phyloP scores from a whole-genome alignment of 2,329 filamentous ascomycete genomes.

The Tricladium varicosporioides region DNA sequence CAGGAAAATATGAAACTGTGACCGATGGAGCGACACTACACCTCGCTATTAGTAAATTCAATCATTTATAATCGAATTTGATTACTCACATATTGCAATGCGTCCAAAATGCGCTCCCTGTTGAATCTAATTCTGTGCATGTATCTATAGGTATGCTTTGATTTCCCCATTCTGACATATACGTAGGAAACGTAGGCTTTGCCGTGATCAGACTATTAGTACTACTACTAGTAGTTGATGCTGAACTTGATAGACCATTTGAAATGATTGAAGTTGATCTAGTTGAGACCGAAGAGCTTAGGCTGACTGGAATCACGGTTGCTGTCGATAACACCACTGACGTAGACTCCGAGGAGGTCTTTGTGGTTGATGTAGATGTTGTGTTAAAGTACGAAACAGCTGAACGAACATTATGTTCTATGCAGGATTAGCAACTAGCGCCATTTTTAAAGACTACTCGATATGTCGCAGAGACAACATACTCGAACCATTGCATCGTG shows the following conservation, averaged over 20 bases:
- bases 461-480: not conserved
- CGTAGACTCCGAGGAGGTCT: not conserved
- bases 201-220: too few relatives aligned
- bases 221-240: too few relatives aligned
- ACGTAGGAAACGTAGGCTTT: too few relatives aligned
- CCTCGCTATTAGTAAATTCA: not conserved
- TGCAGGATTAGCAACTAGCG: not conserved
- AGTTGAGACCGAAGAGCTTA: not conserved
- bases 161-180: slow-evolving; percentile 13
- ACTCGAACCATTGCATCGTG: not conserved
- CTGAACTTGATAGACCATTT: too few relatives aligned
- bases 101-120: slow-evolving; percentile 8
- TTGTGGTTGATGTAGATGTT: not conserved
- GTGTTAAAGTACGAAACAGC: not conserved
- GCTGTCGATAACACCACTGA: not conserved
- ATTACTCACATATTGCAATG: slow-evolving; percentile 10
- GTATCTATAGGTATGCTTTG: slow-evolving; percentile 18
- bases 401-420: not conserved
- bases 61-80: not conserved
- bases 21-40: slow-evolving; percentile 21
- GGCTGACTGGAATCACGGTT: not conserved
- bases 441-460: not conserved
- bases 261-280: slow-evolving; percentile 12
- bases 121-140: slow-evolving; percentile 8
- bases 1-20: slow-evolving; percentile 20